Evolutionary conservation across 345 rosid genomes (phyloP).

Genomic region (Cardamine resedifolia): DNA sequence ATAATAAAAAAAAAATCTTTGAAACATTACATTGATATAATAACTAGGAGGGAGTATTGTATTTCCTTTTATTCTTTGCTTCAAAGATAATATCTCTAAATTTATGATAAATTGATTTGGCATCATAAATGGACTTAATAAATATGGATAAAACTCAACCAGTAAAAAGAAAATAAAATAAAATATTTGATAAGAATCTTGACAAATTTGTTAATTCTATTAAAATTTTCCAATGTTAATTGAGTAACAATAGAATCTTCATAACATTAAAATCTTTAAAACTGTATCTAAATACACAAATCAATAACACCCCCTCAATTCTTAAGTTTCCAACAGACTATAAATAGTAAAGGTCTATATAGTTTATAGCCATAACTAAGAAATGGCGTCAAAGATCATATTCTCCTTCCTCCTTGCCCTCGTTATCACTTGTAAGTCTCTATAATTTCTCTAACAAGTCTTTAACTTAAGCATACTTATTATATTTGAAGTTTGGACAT

Average conservation of each 20-base stretch:
- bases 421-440: slow-evolving; percentile 20
- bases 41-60: not conserved
- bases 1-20: not conserved
- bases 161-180: not conserved
- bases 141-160: not conserved
- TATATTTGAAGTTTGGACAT: not conserved
- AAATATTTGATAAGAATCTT: too few species aligned
- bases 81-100: not conserved
- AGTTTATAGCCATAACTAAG: not conserved
- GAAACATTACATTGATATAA: not conserved
- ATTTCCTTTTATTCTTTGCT: not conserved
- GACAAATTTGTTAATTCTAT: too few species aligned
- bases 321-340: not conserved
- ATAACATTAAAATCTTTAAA: too few species aligned
- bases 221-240: too few species aligned
- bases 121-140: not conserved
- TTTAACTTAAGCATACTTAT: not conserved
- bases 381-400: slow-evolving; percentile 28
- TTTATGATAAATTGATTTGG: not conserved
- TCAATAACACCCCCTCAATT: not conserved
- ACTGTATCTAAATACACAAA: too few species aligned
- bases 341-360: not conserved
- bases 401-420: not conserved
- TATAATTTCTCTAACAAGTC: not conserved
- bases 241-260: too few species aligned